Conservation (phyloP, 2,329 filamentous ascomycete species). For the Trichoderma cornu-damae region DNA sequence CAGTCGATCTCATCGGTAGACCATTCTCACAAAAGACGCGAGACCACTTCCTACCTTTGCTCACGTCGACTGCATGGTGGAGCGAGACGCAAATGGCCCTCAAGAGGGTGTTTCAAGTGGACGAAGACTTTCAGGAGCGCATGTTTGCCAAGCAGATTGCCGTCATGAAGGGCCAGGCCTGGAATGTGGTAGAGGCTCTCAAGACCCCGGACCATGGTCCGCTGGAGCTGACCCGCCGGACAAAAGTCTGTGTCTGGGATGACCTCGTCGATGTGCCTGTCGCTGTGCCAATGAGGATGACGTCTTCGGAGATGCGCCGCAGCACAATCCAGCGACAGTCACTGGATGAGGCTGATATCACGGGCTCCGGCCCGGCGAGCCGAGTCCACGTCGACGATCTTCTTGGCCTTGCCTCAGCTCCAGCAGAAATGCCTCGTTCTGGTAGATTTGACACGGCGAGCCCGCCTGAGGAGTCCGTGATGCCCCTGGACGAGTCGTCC, state of each 20-base stretch:
- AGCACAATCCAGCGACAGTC: slow-evolving; percentile 47
- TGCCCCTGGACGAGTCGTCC: slow-evolving; percentile 35
- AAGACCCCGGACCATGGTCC: slow-evolving; percentile 91
- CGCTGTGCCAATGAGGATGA: slow-evolving; percentile 79
- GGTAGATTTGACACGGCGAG: slow-evolving; percentile 65
- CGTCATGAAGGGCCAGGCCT: slow-evolving; percentile 98
- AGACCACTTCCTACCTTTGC: slow-evolving; percentile 89
- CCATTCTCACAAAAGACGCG: slow-evolving; percentile 93
- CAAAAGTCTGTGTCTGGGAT: slow-evolving; percentile 95
- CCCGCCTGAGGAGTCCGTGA: slow-evolving; percentile 38
- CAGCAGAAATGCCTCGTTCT: slow-evolving; percentile 64
- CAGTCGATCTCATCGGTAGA: slow-evolving; percentile 90
- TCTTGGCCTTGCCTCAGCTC: slow-evolving; percentile 58
- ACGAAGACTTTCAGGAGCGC: slow-evolving; percentile 93
- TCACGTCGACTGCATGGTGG: slow-evolving; percentile 97
- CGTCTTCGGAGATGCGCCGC: slow-evolving; percentile 77
- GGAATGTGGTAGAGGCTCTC: slow-evolving; percentile 97
- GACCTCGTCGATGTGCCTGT: slow-evolving; percentile 94
- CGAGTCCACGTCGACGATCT: slow-evolving; percentile 55
- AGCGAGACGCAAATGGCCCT: slow-evolving; percentile 84
- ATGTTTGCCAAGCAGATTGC: slow-evolving; percentile 99
- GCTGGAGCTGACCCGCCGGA: slow-evolving; percentile 82
- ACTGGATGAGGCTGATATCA: slow-evolving; percentile 85
- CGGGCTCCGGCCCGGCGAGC: slow-evolving; percentile 33
- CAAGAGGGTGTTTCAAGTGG: slow-evolving; percentile 81